Percentiles rank a stretch among this genome's conserved stretches.
Conservation (phyloP, 2,329 filamentous ascomycete species). For the Nectriaceae sp. region DNA sequence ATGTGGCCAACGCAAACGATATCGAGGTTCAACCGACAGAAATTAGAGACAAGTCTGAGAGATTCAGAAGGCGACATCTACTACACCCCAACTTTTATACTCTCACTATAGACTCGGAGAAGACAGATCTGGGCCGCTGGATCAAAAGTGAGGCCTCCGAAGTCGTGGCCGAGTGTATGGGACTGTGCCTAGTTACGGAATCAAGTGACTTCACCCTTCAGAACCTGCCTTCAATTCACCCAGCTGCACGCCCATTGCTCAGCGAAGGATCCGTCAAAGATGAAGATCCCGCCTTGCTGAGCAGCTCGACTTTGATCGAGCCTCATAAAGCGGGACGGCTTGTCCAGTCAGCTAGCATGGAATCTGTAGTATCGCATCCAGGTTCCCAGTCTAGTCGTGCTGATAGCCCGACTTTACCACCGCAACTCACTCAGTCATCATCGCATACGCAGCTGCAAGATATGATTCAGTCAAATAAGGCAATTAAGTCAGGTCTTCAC, state of each 20-base stretch:
- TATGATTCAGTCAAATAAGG: constrained; percentile 61
- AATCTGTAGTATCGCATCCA: constrained; percentile 41
- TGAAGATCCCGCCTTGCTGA: constrained; percentile 43
- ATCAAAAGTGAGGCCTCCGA: constrained; percentile 78
- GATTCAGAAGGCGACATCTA: constrained; percentile 71
- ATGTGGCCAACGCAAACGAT: constrained; percentile 69
- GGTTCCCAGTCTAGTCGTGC: constrained; percentile 56
- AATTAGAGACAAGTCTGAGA: constrained; percentile 74
- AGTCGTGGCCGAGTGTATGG: constrained; percentile 78
- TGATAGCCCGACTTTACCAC: constrained; percentile 67
- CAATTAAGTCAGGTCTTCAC: constrained; percentile 56
- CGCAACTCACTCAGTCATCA: constrained; percentile 47
- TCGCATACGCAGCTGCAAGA: constrained; percentile 61
- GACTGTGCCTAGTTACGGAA: constrained; percentile 51
- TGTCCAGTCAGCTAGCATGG: constrained; percentile 52
- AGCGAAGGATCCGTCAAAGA: constrained; percentile 36
- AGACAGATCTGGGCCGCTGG: constrained; percentile 75
- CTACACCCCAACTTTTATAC: constrained; percentile 85
- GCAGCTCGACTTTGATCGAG: constrained; percentile 35
- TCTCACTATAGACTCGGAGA: constrained; percentile 76
- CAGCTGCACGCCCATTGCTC: constrained; percentile 19
- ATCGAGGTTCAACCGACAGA: constrained; percentile 78
- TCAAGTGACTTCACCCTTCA: constrained; percentile 26
- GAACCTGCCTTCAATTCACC: constrained; percentile 22
- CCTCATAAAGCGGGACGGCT: constrained; percentile 52